Percentiles rank a stretch among this genome's conserved stretches.
Evolutionary conservation across 1,284 basidiomycete genomes (phyloP).

Genomic region (Melampsora larici-populina): DNA sequence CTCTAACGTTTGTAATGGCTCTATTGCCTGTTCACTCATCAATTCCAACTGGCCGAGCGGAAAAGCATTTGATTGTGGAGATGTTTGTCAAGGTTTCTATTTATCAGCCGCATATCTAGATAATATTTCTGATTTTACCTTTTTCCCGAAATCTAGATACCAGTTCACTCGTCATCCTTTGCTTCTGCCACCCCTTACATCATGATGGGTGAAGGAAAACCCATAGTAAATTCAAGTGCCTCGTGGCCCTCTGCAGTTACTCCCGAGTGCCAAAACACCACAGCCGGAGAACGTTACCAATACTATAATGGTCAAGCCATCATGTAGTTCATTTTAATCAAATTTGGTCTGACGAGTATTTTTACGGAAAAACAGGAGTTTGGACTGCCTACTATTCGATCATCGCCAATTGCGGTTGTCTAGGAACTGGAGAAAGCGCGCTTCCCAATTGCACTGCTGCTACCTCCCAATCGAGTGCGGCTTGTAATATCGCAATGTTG

Average conservation of each 20-base stretch:
- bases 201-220: not conserved
- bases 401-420: not conserved
- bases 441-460: not conserved
- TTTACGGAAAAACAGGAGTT: not conserved
- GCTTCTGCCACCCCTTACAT: not conserved
- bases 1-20: not conserved
- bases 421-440: not conserved
- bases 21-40: not conserved
- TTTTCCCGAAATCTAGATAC: not conserved
- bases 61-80: not conserved
- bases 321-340: not conserved
- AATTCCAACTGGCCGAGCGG: not conserved
- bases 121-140: not conserved
- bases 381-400: not conserved
- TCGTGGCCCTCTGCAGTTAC: not conserved
- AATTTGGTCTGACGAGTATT: not conserved
- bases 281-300: not conserved
- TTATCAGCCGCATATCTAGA: not conserved
- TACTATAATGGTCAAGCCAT: not conserved
- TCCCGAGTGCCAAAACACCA: not conserved
- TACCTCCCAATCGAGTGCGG: not conserved
- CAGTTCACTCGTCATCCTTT: not conserved
- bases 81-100: not conserved
- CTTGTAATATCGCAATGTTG: constrained; percentile 1
- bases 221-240: not conserved